Conservation (phyloP, 169 alveolate genomes). For the Cyclospora cayetanensis region DNA sequence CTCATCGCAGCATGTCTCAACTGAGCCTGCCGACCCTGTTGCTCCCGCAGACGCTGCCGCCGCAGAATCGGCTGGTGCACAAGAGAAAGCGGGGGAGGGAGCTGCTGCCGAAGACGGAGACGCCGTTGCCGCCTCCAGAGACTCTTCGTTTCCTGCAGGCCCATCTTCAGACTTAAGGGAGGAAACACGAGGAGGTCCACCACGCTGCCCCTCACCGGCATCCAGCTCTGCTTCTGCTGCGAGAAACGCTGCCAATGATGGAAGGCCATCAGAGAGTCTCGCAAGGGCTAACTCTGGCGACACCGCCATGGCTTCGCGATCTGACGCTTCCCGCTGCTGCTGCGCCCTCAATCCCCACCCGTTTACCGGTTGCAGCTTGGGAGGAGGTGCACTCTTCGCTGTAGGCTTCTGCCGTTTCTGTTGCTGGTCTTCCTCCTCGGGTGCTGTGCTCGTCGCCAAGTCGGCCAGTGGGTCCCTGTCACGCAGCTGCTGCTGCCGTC, state of each 20-base stretch:
- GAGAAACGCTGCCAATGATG: constrained; percentile 51
- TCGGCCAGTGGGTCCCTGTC: background rate
- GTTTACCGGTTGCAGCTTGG: background rate
- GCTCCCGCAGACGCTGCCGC: constrained; percentile 36
- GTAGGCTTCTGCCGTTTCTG: constrained; percentile 1
- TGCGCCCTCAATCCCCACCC: background rate
- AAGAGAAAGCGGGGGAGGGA: too few relatives aligned
- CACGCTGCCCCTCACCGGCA: background rate
- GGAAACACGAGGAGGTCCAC: too few relatives aligned
- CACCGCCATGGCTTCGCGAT: background rate
- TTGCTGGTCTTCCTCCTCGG: constrained; percentile 40
- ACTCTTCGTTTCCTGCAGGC: background rate
- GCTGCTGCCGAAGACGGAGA: constrained; percentile 23
- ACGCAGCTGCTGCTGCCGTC: constrained; percentile 44
- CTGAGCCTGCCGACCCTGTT: constrained; percentile 9
- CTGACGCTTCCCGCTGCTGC: constrained; percentile 5
- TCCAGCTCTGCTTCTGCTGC: constrained; percentile 26
- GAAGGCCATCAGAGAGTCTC: constrained; percentile 57
- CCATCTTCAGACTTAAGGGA: background rate
- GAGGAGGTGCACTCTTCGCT: background rate
- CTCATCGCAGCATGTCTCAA: too few relatives aligned
- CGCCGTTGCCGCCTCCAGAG: background rate
- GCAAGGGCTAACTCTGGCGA: constrained; percentile 1
- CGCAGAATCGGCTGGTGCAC: too few relatives aligned
- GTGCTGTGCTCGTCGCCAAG: background rate